Evolutionary conservation across 257 asterid genomes (phyloP).

Genomic region (Perilla frutescens): DNA sequence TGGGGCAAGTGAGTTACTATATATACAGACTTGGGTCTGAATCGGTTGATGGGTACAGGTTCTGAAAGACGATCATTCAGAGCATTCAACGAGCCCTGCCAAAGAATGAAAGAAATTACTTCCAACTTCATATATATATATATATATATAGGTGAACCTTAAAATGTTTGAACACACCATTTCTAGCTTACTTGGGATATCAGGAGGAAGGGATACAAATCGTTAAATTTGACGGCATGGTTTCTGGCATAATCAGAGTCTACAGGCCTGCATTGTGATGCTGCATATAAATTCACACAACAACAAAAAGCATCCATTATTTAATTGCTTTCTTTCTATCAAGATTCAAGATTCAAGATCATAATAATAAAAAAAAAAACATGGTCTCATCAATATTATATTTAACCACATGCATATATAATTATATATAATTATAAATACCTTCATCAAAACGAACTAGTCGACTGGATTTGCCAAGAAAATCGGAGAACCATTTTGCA

Average conservation of each 20-base stretch:
- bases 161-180: not conserved
- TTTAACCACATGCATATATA: too few species aligned
- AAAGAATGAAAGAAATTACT: not conserved
- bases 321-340: not conserved
- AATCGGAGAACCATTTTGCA: conserved; percentile 69
- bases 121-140: not conserved
- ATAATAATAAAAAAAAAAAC: too few species aligned
- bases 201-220: conserved; percentile 67
- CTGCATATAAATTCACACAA: conserved; percentile 41
- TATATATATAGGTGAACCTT: not conserved
- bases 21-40: conserved; percentile 62
- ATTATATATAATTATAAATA: conserved; percentile 32
- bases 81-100: conserved; percentile 67
- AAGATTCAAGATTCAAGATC: too few species aligned
- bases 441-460: conserved; percentile 76
- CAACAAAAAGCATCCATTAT: too few species aligned
- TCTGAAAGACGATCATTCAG: conserved; percentile 60
- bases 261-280: conserved; percentile 53
- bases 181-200: conserved; percentile 57
- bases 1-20: not conserved
- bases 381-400: too few species aligned
- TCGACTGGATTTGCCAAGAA: conserved; percentile 65
- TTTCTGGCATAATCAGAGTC: conserved; percentile 51
- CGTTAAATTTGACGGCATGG: conserved; percentile 54
- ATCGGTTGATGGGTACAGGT: conserved; percentile 63